A percentile compares a stretch with the other conserved stretches of the same genome.
phyloP scores from a whole-genome alignment of 2,329 filamentous ascomycete species.

The Microdochium nivale region DNA sequence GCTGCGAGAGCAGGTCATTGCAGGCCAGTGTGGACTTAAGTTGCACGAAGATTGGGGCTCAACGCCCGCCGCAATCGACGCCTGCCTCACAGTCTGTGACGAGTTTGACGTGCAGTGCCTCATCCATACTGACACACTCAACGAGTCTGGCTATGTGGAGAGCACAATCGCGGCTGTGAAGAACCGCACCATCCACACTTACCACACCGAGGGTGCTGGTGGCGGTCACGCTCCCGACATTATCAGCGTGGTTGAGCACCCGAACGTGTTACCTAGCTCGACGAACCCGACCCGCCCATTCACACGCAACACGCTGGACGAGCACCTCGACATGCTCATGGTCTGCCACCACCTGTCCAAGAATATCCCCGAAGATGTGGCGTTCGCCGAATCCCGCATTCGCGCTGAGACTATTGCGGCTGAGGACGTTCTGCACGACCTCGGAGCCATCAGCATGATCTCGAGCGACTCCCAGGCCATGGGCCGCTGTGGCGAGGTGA shows the following conservation, averaged over 20 bases:
- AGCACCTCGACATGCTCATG: conserved; percentile 98
- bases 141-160: conserved; percentile 96
- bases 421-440: conserved; percentile 90
- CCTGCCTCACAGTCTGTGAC: conserved; percentile 78
- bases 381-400: conserved; percentile 90
- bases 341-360: conserved; percentile 91
- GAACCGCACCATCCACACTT: conserved; percentile 84
- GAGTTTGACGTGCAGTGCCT: conserved; percentile 87
- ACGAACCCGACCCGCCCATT: conserved; percentile 91
- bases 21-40: conserved; percentile 85
- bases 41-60: conserved; percentile 94
- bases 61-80: conserved; percentile 85
- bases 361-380: conserved; percentile 91
- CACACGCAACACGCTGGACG: conserved; percentile 86
- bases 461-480: conserved; percentile 92
- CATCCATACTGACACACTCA: conserved; percentile 93
- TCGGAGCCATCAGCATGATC: conserved; percentile 97
- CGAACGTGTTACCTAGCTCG: conserved; percentile 80
- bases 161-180: conserved; percentile 82
- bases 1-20: conserved; percentile 70
- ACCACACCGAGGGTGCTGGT: conserved; percentile 92
- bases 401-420: conserved; percentile 93
- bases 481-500: conserved; percentile 91
- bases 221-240: conserved; percentile 95
- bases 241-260: conserved; percentile 82